Evolutionary conservation across 2,329 filamentous ascomycete genomes (phyloP), one percentile per base, ranked within the genome.

Genomic region (Emmonsia crescens): DNA sequence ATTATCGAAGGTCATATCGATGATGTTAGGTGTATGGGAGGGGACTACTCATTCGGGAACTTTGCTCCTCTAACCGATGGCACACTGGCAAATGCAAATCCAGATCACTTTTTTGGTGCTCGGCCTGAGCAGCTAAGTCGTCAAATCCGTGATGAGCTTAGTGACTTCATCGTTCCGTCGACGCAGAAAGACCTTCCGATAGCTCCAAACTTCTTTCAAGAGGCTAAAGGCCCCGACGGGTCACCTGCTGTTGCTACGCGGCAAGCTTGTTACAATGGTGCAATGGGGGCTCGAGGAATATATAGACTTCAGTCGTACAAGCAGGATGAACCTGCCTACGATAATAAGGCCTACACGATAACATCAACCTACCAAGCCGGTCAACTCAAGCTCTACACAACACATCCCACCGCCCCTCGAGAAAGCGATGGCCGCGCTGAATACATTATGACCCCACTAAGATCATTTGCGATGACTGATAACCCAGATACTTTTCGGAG

Each of bases 291-390:
- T 31, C 24, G 24, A 31, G 24, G 16, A 14, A 51, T 51, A 19
- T 9, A 9, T 9, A 36, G 14, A 14, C 65, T 79, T 56, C 71
- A 74, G 65, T 75, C 71, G 60, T 75, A 75, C 60, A 64, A 66
- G 62, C 58, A 66, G 56, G 38, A 42, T 42, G 67, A 68, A 31
- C 67, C 68, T 1, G 33, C 64, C 19, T 78, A 74, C 63, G 73
- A 79, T 65, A 69, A 71, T 52, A 72, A 75, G 19, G 71, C 76
- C 14, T 73, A 76, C n/a, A n/a, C n/a, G n/a, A n/a, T n/a, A n/a
- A n/a, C n/a, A n/a, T n/a, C n/a, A n/a, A n/a, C n/a, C n/a, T 64
- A 72, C 74, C 12, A 60, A 9, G 33, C 21, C 31, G 57, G 57
- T 16, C 5, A 55, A 33, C 57, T 42, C 12, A 42, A 42, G 58